Evolutionary conservation across 441 rosid genomes (phyloP).

Genomic region (Bocquillonia castaneifolia): DNA sequence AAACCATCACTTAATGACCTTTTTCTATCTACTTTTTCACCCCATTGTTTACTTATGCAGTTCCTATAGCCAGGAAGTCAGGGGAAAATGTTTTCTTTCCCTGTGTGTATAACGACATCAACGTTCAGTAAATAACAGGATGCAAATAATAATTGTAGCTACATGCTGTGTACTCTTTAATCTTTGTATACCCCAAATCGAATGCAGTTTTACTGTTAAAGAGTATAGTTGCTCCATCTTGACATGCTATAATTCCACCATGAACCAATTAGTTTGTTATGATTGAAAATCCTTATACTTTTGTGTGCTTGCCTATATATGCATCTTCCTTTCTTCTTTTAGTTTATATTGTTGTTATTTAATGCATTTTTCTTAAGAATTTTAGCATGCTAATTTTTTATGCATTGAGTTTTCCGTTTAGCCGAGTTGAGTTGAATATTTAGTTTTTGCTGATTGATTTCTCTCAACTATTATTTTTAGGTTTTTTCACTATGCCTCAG

Average conservation of each 20-base stretch:
- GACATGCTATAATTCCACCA: background rate
- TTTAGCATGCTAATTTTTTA: conserved; percentile 7
- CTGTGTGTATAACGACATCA: background rate
- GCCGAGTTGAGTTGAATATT: too few relatives aligned
- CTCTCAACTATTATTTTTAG: conserved; percentile 37
- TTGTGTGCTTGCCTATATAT: background rate
- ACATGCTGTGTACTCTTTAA: background rate
- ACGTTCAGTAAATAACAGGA: background rate
- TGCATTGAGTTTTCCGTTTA: too few relatives aligned
- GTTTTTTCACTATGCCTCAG: conserved; percentile 95
- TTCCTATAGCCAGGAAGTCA: background rate
- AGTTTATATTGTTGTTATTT: background rate
- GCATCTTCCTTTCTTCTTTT: background rate
- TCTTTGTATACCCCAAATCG: background rate
- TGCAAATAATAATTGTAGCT: background rate
- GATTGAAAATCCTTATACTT: background rate
- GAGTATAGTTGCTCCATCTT: background rate
- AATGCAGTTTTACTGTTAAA: background rate
- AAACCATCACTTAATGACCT: too few relatives aligned
- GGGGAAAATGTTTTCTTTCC: background rate
- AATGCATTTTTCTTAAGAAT: background rate
- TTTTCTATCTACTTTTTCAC: too few relatives aligned
- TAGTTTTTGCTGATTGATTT: conserved; percentile 11
- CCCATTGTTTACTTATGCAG: background rate
- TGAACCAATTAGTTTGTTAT: background rate